Evolutionary conservation across 345 rosid species (phyloP).

Genomic region (Geranium rotundifolium): DNA sequence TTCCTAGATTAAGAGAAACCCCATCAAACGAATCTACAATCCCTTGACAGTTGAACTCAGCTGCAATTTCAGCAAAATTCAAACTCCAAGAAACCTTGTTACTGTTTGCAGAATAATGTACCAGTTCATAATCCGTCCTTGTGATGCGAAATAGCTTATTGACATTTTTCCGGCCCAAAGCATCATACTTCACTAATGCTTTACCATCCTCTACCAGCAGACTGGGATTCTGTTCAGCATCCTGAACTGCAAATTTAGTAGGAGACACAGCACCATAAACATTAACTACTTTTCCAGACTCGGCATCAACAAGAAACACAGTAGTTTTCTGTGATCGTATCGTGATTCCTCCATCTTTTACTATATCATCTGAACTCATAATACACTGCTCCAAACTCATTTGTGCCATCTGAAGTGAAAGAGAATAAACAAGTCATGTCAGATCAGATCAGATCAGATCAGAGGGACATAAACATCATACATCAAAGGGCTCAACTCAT

Average conservation of each 20-base stretch:
- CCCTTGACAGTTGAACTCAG: conserved; percentile 50
- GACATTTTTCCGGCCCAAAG: conserved; percentile 7
- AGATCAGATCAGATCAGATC: too few relatives aligned
- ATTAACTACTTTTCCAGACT: conserved; percentile 10
- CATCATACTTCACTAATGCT: conserved; percentile 21
- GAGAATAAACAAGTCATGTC: too few relatives aligned
- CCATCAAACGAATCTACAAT: conserved; percentile 16
- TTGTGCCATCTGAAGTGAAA: too few relatives aligned
- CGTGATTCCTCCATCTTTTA: conserved; percentile 39
- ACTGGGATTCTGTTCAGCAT: too few relatives aligned
- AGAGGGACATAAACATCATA: background rate
- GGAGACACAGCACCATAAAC: too few relatives aligned
- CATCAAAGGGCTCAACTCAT: too few relatives aligned
- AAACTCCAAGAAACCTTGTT: conserved; percentile 49
- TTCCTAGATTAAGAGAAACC: conserved; percentile 19
- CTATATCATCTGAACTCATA: conserved; percentile 31
- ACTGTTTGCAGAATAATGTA: conserved; percentile 45
- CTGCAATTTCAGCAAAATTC: conserved; percentile 55
- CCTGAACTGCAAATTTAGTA: too few relatives aligned
- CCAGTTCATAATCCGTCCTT: conserved; percentile 64
- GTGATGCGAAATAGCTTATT: conserved; percentile 42
- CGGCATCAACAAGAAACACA: conserved; percentile 45
- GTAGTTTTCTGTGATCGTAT: conserved; percentile 47
- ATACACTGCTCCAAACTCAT: conserved; percentile 30
- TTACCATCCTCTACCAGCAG: conserved; percentile 4